phyloP scores from a whole-genome alignment of 768 basidiomycete genomes.

The Mycena kentingensis region DNA sequence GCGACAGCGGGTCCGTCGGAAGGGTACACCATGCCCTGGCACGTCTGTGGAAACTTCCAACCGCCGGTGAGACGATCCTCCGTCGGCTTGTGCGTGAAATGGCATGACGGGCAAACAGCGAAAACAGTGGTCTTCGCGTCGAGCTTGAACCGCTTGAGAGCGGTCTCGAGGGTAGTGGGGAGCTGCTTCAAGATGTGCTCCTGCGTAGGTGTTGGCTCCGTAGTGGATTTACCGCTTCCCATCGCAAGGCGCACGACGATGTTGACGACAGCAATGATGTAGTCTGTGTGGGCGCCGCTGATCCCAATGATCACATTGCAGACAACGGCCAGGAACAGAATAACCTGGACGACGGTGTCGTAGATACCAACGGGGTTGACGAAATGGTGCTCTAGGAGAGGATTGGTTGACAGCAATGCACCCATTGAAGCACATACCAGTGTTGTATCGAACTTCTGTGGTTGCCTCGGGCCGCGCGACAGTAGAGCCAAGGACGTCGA shows the following conservation, averaged over 20 bases:
- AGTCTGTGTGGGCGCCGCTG: neutral
- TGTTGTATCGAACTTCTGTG: conserved; percentile 5
- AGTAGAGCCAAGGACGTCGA: no score
- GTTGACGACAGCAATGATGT: conserved; percentile 8
- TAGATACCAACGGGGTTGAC: conserved; percentile 9
- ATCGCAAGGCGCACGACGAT: conserved; percentile 12
- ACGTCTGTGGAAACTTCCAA: conserved; percentile 8
- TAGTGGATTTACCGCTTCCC: neutral
- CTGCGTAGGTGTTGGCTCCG: conserved; percentile 1
- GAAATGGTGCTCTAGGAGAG: conserved; percentile 1
- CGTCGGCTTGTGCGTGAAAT: conserved; percentile 15
- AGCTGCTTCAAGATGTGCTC: conserved; percentile 14
- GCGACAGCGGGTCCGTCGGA: neutral
- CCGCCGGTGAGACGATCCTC: conserved; percentile 5
- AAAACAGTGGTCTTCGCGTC: conserved; percentile 18
- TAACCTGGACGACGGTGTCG: conserved; percentile 14
- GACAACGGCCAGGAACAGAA: no score
- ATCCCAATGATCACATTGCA: no score
- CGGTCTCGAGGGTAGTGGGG: no score
- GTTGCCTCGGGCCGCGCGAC: no score
- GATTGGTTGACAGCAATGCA: neutral
- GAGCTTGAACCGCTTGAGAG: no score
- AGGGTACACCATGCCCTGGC: conserved; percentile 3
- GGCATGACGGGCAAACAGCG: conserved; percentile 22
- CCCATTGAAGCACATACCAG: neutral